Evolutionary conservation across 2,329 filamentous ascomycete genomes (phyloP).

Genomic region (Apiospora koreana): DNA sequence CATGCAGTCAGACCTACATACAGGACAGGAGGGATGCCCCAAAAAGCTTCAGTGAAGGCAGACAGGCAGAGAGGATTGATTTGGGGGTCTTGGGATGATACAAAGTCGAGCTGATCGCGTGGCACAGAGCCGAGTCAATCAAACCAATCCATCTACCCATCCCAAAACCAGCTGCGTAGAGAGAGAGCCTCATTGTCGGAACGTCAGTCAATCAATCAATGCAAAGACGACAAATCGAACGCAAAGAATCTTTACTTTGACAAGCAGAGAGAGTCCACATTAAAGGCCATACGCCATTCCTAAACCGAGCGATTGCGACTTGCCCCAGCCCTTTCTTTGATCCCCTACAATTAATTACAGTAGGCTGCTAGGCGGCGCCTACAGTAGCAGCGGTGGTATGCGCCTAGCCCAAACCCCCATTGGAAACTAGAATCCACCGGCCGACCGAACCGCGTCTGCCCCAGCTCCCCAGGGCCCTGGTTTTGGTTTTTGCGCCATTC

Average conservation of each 20-base stretch:
- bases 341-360: too few species aligned
- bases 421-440: too few species aligned
- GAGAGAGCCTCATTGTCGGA: neutral
- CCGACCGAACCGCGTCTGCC: neutral
- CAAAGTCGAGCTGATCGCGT: slow-evolving; percentile 3
- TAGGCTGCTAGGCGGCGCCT: too few species aligned
- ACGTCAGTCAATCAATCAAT: neutral
- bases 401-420: too few species aligned
- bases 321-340: too few species aligned
- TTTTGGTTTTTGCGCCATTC: slow-evolving; percentile 1
- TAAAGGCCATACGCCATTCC: slow-evolving; percentile 13
- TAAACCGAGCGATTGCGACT: slow-evolving; percentile 12
- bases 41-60: neutral
- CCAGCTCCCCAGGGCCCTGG: neutral
- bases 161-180: neutral
- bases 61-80: too few species aligned
- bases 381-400: neutral
- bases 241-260: neutral
- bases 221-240: neutral
- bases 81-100: neutral
- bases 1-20: too few species aligned
- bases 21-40: too few species aligned
- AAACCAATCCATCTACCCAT: neutral
- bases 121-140: neutral
- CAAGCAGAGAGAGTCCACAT: neutral